A percentile compares a stretch with the other conserved stretches of the same genome.
These are phyloP conservation scores for Neurospora pannonica DNA, from an alignment of 495 filamentous ascomycete genomes.

Conservation along the genomic window DNA sequence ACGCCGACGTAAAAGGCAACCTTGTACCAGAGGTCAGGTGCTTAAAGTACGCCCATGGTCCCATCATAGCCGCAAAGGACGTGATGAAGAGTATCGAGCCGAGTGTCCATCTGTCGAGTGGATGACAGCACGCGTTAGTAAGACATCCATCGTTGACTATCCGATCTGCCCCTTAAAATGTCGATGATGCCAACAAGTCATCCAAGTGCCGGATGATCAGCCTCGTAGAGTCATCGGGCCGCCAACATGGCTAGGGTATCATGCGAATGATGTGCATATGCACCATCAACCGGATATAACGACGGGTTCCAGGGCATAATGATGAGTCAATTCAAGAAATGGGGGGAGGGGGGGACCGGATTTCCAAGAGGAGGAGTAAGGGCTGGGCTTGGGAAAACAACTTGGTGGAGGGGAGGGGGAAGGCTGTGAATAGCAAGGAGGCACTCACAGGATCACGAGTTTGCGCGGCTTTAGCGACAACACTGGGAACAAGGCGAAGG, in stretches of 20 bases:
- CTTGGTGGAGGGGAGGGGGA: slow-evolving; percentile 1
- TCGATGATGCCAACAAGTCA: slow-evolving; percentile 1
- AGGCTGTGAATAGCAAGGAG: slow-evolving; percentile 2
- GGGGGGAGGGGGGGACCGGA: neutral
- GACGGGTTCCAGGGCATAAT: neutral
- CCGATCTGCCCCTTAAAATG: neutral
- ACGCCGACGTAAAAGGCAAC: slow-evolving; percentile 89
- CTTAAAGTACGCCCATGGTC: slow-evolving; percentile 67
- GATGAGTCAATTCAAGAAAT: neutral
- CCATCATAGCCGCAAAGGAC: slow-evolving; percentile 92
- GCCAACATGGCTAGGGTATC: neutral
- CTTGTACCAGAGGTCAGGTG: slow-evolving; percentile 80
- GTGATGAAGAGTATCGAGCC: slow-evolving; percentile 83
- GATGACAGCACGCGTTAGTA: slow-evolving; percentile 3
- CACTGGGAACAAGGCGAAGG: slow-evolving; percentile 74
- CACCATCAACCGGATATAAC: neutral
- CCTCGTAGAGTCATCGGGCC: slow-evolving; percentile 7
- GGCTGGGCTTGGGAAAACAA: neutral
- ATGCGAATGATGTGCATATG: slow-evolving; percentile 9
- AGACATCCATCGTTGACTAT: neutral
- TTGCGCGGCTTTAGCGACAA: slow-evolving; percentile 75
- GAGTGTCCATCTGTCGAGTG: slow-evolving; percentile 70
- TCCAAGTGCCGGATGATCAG: slow-evolving; percentile 2
- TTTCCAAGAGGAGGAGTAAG: neutral
- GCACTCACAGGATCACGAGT: slow-evolving; percentile 90